These are phyloP conservation scores for Tillandsia fasciculata DNA, from an alignment of 176 grass and related monocot genomes.

Conservation along the genomic window DNA sequence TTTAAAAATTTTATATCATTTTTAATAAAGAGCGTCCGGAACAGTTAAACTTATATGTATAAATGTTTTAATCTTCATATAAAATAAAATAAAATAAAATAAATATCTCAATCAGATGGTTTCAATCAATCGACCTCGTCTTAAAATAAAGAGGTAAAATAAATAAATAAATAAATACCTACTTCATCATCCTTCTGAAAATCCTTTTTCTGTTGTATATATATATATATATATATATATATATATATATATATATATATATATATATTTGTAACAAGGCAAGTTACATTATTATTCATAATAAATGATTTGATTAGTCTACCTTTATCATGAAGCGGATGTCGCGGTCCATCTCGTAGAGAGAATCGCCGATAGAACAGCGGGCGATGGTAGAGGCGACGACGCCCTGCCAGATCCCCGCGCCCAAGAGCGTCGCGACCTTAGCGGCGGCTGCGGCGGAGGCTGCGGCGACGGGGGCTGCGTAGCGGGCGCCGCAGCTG, in stretches of 20 bases:
- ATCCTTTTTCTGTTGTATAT: not conserved
- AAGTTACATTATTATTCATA: too few species aligned
- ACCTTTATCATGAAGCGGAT: constrained; percentile 44
- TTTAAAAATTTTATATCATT: not conserved
- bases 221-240: constrained; percentile 3
- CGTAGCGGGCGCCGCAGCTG: constrained; percentile 17
- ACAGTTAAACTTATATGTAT: too few species aligned
- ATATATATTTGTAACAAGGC: constrained; percentile 8
- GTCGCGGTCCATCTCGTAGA: constrained; percentile 42
- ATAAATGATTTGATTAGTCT: constrained; percentile 3
- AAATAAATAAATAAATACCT: too few species aligned
- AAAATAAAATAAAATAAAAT: too few species aligned
- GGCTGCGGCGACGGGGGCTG: constrained; percentile 11
- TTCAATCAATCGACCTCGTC: too few species aligned
- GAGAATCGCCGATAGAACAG: constrained; percentile 33
- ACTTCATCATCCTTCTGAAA: too few species aligned
- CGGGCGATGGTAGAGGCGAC: constrained; percentile 46
- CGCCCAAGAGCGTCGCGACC: constrained; percentile 11
- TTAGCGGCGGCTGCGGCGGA: constrained; percentile 9
- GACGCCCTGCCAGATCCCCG: constrained; percentile 41
- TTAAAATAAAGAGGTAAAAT: too few species aligned
- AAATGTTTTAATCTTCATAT: too few species aligned
- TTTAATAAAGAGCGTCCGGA: not conserved
- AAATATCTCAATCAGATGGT: too few species aligned
- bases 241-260: constrained; percentile 2